Evolutionary conservation across 108 stramenopile genomes (phyloP), one percentile per base, ranked within the genome.

Genomic region (Cyclotella atomus): DNA sequence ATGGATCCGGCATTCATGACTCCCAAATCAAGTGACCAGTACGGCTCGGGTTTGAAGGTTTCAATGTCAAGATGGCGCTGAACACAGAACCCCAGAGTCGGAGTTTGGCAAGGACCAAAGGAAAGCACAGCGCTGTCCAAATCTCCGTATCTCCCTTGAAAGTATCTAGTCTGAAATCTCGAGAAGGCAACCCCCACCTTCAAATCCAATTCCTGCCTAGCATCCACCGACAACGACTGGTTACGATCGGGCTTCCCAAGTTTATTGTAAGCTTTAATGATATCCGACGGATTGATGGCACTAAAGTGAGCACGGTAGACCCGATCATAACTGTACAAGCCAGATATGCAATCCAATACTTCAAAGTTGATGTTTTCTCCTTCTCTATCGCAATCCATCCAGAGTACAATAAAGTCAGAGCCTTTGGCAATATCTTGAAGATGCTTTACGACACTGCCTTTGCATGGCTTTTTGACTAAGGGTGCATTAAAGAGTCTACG

Each of bases 301-400:
- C 90, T 92, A 83, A 99, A 99, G 67, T 96, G 82, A 16, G 98
- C 98, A 7, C 97, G 88, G 65, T 92, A 94, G 1, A 98, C 97
- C 0, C 93, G 86, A 77, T 91, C 91, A 50, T 83, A 94, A 64
- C 60, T 79, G 55, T 9, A n/a, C 9, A 17, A 17, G 47, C n/a
- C n/a, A n/a, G 47, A 49, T 12, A 88, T 91, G 55, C 90, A 87
- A 64, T 96, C 91, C 49, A 97, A 80, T 25, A 98, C 96, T 79
- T 99, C 97, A 79, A 91, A 97, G 53, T 95, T 97, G 50, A 98
- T 99, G 79, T 96, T 96, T 70, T 98, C 98, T 27, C 97, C 95
- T 78, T 95, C 95, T n/a, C 95, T 85, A 84, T 98, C 97, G 60
- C 95, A 96, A 79, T 98, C 97, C 91, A 98, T 89, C 93, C 95